phyloP scores from a whole-genome alignment of 345 rosid species.

The Pistacia integerrima region DNA sequence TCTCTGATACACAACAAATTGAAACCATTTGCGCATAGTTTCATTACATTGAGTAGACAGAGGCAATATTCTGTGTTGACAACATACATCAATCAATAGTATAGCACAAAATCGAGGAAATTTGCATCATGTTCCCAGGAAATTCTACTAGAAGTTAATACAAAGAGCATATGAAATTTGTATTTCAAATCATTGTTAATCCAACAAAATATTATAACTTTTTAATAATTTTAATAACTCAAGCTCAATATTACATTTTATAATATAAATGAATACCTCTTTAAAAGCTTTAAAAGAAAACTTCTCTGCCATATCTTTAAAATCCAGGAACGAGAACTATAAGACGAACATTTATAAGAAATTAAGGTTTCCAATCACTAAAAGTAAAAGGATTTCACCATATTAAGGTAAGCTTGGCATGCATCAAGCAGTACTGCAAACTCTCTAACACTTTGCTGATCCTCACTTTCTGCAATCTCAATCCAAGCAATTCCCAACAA shows the following conservation, averaged over 20 bases:
- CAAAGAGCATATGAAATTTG: background rate
- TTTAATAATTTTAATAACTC: background rate
- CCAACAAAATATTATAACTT: background rate
- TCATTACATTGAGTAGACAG: no score
- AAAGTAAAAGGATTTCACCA: conserved; percentile 38
- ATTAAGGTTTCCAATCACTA: background rate
- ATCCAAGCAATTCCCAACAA: conserved; percentile 38
- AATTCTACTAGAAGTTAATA: no score
- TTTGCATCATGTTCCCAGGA: no score
- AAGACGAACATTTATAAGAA: conserved; percentile 4
- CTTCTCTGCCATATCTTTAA: conserved; percentile 56
- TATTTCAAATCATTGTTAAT: background rate
- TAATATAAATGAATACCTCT: conserved; percentile 44
- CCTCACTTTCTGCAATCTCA: conserved; percentile 75
- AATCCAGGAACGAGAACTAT: conserved; percentile 18
- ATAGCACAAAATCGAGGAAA: no score
- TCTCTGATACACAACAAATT: conserved; percentile 53
- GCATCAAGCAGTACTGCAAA: conserved; percentile 71
- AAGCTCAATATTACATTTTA: background rate
- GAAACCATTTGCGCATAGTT: conserved; percentile 15
- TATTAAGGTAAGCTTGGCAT: conserved; percentile 37
- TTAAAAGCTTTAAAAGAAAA: conserved; percentile 70
- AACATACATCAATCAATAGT: no score
- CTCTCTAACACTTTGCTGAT: conserved; percentile 77
- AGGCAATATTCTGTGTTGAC: no score